These are phyloP conservation scores for Fagopyrum tataricum DNA, from an alignment of 148 eudicot species.

Conservation along the genomic window DNA sequence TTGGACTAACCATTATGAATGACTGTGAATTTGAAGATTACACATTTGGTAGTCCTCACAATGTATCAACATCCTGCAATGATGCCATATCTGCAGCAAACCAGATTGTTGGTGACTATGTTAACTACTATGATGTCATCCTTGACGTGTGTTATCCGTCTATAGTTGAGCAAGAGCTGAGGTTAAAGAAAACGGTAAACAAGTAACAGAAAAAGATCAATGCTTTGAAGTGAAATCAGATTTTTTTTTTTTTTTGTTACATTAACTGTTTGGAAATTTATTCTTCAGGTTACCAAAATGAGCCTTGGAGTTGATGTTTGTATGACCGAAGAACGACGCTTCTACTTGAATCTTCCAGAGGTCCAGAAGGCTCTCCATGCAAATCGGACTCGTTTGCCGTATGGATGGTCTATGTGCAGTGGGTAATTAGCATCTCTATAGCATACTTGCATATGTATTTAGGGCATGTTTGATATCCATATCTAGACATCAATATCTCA, in stretches of 20 bases:
- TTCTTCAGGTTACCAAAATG: conserved; percentile 74
- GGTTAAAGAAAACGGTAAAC: conserved; percentile 59
- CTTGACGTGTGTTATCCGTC: conserved; percentile 94
- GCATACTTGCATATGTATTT: not conserved
- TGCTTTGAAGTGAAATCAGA: not conserved
- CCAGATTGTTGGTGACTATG: conserved; percentile 57
- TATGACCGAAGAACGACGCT: conserved; percentile 65
- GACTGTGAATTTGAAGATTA: conserved; percentile 81
- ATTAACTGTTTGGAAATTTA: not conserved
- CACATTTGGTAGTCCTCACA: conserved; percentile 59
- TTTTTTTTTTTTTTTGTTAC: not conserved
- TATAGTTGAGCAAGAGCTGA: conserved; percentile 76
- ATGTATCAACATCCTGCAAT: conserved; percentile 53
- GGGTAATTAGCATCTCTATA: conserved; percentile 25
- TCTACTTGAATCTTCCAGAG: conserved; percentile 88
- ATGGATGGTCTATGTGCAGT: conserved; percentile 93
- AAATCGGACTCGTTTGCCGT: conserved; percentile 73
- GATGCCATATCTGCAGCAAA: conserved; percentile 58
- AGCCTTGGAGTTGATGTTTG: conserved; percentile 92
- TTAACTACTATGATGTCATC: conserved; percentile 73
- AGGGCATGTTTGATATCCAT: no score
- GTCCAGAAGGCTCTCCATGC: conserved; percentile 98
- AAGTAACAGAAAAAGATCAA: not conserved
- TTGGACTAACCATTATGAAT: conserved; percentile 67
- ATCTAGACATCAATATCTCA: no score